A percentile compares a stretch with the other conserved stretches of the same genome.
Conservation (phyloP, 164 flowering plant genomes). For the Liriodendron chinense region DNA sequence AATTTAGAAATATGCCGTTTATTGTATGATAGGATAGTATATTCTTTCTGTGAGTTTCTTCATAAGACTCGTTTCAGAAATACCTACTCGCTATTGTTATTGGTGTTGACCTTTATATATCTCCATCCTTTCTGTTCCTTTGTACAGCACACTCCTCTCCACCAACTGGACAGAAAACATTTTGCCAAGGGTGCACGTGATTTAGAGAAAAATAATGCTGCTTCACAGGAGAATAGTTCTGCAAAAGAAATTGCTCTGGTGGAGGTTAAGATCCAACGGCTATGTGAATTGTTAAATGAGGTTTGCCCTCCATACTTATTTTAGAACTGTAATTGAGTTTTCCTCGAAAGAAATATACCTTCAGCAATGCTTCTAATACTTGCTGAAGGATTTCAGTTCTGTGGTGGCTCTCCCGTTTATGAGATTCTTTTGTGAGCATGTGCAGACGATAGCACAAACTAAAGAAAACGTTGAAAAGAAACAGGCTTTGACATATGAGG, state of each 20-base stretch:
- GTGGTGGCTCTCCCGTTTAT: neutral
- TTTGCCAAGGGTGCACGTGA: constrained; percentile 73
- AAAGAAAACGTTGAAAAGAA: constrained; percentile 92
- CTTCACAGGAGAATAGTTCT: constrained; percentile 40
- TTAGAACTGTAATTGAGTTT: too few relatives aligned
- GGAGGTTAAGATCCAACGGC: constrained; percentile 73
- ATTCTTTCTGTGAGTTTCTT: neutral
- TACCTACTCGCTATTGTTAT: neutral
- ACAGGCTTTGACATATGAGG: constrained; percentile 92
- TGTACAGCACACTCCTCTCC: constrained; percentile 82
- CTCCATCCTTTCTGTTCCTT: constrained; percentile 6
- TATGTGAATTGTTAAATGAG: constrained; percentile 82
- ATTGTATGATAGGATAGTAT: neutral
- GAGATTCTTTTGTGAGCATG: constrained; percentile 7
- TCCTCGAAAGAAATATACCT: neutral
- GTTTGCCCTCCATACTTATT: constrained; percentile 26
- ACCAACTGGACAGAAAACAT: constrained; percentile 82
- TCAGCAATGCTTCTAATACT: neutral
- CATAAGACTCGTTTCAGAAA: neutral
- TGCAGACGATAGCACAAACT: constrained; percentile 75
- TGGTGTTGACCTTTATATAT: neutral
- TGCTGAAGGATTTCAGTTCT: neutral
- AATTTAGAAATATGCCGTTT: neutral
- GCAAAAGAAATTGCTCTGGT: constrained; percentile 67
- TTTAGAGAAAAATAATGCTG: constrained; percentile 44